These are phyloP conservation scores for Aciculosporium take DNA, from an alignment of 2,329 filamentous ascomycete genomes.

Conservation along the genomic window DNA sequence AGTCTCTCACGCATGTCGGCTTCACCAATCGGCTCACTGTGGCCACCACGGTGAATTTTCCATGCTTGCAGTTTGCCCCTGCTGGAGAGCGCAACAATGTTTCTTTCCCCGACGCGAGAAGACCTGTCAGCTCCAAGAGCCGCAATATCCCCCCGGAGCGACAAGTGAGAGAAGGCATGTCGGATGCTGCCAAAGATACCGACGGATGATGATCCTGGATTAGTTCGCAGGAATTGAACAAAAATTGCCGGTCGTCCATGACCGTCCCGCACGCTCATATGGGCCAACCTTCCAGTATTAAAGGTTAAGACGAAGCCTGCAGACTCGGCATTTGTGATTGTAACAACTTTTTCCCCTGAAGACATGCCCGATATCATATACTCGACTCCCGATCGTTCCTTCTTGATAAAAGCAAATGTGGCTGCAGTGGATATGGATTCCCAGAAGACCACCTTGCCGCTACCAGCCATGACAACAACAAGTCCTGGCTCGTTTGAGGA, in stretches of 20 bases:
- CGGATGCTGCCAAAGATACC: constrained; percentile 74
- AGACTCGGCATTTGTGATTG: constrained; percentile 68
- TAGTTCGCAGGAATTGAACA: constrained; percentile 59
- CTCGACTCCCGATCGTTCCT: constrained; percentile 69
- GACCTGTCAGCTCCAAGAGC: constrained; percentile 64
- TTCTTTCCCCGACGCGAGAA: constrained; percentile 65
- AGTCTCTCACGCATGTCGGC: constrained; percentile 55
- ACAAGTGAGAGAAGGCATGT: constrained; percentile 55
- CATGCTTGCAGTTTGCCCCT: constrained; percentile 71
- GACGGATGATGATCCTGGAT: constrained; percentile 37
- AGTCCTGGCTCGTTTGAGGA: constrained; percentile 72
- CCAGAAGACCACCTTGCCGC: constrained; percentile 83
- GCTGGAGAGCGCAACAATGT: constrained; percentile 64
- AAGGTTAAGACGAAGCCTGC: constrained; percentile 78
- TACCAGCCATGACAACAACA: constrained; percentile 70
- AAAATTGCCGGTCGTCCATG: constrained; percentile 75
- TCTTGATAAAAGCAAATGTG: constrained; percentile 67
- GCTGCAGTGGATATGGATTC: constrained; percentile 85
- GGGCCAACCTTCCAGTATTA: constrained; percentile 73
- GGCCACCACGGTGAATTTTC: constrained; percentile 79
- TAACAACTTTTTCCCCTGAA: constrained; percentile 62
- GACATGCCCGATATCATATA: constrained; percentile 59
- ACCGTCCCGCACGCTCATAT: constrained; percentile 71
- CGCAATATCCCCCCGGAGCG: constrained; percentile 62
- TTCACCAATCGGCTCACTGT: constrained; percentile 60